phyloP scores from a whole-genome alignment of 108 stramenopile species.

The Skeletonema marinoi region DNA sequence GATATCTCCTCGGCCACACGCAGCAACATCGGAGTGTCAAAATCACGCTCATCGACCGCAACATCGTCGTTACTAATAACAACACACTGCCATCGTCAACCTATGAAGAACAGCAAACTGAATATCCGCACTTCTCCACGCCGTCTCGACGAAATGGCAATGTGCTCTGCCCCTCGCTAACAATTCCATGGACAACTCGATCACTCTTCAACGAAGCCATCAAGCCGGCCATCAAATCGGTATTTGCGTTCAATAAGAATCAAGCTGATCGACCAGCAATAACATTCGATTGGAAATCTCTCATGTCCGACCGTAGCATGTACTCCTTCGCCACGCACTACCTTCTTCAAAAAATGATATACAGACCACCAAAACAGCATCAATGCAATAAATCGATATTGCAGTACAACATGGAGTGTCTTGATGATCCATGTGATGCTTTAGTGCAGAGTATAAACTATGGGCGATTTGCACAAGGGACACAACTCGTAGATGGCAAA shows the following conservation, averaged over 20 bases:
- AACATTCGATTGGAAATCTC: constrained; percentile 24
- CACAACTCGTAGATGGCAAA: constrained; percentile 24
- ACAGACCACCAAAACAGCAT: constrained; percentile 10
- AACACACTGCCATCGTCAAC: background rate
- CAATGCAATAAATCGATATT: constrained; percentile 36
- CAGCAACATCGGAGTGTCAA: background rate
- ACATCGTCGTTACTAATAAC: constrained; percentile 6
- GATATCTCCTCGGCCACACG: constrained; percentile 26
- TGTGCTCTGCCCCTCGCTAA: constrained; percentile 39
- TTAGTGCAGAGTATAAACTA: constrained; percentile 38
- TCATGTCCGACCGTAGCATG: constrained; percentile 23
- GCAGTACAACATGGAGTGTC: constrained; percentile 41
- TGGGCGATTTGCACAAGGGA: constrained; percentile 35
- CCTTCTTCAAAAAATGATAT: constrained; percentile 27
- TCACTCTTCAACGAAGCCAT: constrained; percentile 31
- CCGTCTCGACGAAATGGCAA: constrained; percentile 45
- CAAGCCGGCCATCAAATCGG: constrained; percentile 22
- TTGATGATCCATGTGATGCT: constrained; percentile 36
- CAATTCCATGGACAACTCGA: constrained; percentile 29
- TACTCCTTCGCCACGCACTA: constrained; percentile 34
- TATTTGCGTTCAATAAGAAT: background rate
- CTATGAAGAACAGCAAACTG: constrained; percentile 3
- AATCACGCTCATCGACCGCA: constrained; percentile 24
- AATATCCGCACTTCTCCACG: constrained; percentile 14
- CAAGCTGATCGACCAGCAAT: constrained; percentile 4